Evolutionary conservation across 2,329 filamentous ascomycete genomes (phyloP).

Genomic region (Apiospora koreana): DNA sequence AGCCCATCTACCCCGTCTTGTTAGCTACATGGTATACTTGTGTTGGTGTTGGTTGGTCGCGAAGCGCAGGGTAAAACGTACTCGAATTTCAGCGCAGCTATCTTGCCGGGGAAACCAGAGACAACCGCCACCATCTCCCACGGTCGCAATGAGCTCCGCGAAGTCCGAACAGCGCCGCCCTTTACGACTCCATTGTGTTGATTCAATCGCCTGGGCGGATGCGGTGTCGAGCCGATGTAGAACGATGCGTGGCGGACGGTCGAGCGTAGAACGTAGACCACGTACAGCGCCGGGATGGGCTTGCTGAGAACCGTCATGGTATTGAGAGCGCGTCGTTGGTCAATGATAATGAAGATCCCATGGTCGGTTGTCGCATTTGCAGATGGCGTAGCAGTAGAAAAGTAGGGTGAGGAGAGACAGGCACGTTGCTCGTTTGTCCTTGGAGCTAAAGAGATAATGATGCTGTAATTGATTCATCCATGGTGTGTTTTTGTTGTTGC

Average conservation of each 20-base stretch:
- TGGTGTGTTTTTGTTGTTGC: background rate
- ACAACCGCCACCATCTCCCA: conserved; percentile 92
- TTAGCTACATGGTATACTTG: conserved; percentile 17
- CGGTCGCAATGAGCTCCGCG: conserved; percentile 67
- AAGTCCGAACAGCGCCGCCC: conserved; percentile 81
- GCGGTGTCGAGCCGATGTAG: conserved; percentile 91
- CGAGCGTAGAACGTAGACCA: conserved; percentile 89
- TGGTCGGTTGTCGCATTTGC: background rate
- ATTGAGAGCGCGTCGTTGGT: background rate
- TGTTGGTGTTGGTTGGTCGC: background rate
- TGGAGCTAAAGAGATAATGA: background rate
- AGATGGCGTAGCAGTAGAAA: too few species aligned
- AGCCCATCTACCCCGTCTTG: conserved; percentile 69
- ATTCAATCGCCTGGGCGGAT: conserved; percentile 79
- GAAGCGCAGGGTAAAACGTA: conserved; percentile 36
- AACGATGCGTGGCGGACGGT: conserved; percentile 69
- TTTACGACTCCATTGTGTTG: conserved; percentile 88
- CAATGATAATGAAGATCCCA: background rate
- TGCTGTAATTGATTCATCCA: background rate
- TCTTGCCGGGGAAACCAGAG: conserved; percentile 83
- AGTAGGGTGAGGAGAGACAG: too few species aligned
- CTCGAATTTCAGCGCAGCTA: conserved; percentile 93
- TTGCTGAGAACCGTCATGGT: conserved; percentile 46
- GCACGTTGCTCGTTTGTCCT: background rate
- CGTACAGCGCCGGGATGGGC: conserved; percentile 85